These are phyloP conservation scores for Puccinia sorghi DNA, from an alignment of 1,284 basidiomycete species.

Conservation along the genomic window DNA sequence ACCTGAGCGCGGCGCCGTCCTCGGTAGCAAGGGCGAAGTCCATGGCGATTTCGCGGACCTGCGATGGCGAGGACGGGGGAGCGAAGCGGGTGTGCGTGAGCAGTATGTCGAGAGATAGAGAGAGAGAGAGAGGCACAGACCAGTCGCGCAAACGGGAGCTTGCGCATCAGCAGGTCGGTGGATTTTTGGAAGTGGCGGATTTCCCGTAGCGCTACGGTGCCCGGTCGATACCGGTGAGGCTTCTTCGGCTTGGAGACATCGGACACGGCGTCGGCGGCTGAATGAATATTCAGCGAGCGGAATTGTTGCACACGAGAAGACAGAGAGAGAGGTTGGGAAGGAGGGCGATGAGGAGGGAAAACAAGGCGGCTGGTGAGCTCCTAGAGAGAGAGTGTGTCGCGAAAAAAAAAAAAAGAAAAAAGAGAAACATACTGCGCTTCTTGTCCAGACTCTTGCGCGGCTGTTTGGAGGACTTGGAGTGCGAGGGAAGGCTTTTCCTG, in stretches of 20 bases:
- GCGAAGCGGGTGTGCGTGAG: not conserved
- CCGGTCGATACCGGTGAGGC: conserved; percentile 55
- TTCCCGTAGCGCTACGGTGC: conserved; percentile 56
- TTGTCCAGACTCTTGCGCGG: conserved; percentile 12
- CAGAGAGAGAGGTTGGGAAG: no score
- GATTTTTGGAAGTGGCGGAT: conserved; percentile 57
- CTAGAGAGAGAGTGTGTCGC: no score
- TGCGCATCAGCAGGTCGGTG: conserved; percentile 57
- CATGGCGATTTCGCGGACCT: conserved; percentile 88
- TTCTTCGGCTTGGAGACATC: conserved; percentile 33
- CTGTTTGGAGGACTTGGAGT: not conserved
- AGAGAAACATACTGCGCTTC: not conserved
- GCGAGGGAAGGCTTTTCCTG: not conserved
- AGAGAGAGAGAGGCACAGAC: conserved; percentile 21
- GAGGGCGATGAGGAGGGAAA: no score
- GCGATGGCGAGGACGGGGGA: not conserved
- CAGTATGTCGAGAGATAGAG: no score
- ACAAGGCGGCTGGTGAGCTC: no score
- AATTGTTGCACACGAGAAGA: no score
- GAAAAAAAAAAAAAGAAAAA: not conserved
- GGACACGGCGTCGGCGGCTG: not conserved
- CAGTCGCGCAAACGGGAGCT: conserved; percentile 54
- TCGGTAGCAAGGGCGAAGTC: conserved; percentile 61
- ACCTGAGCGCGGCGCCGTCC: conserved; percentile 69
- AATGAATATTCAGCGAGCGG: not conserved